These are phyloP conservation scores for Skeletonema tropicum DNA, from an alignment of 108 stramenopile species.

Conservation along the genomic window DNA sequence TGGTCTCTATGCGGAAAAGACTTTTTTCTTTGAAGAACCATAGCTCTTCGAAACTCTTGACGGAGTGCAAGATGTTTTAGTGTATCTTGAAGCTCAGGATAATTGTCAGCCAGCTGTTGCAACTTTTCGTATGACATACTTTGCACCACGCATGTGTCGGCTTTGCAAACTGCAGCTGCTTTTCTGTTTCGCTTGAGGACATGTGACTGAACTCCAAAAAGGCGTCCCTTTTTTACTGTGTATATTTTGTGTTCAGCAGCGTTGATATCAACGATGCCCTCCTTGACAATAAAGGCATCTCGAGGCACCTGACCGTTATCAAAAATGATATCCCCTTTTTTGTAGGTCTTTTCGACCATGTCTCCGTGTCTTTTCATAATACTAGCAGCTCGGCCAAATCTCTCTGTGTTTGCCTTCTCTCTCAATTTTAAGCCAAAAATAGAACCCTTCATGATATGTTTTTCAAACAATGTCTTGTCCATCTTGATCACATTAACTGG, in stretches of 20 bases:
- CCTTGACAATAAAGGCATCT: slow-evolving; percentile 61
- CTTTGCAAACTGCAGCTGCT: slow-evolving; percentile 56
- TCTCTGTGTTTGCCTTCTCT: slow-evolving; percentile 47
- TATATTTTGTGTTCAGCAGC: slow-evolving; percentile 48
- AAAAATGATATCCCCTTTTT: slow-evolving; percentile 42
- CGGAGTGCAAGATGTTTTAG: slow-evolving; percentile 67
- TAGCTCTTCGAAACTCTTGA: slow-evolving; percentile 83
- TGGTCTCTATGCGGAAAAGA: slow-evolving; percentile 69
- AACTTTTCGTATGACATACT: slow-evolving; percentile 60
- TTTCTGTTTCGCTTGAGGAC: slow-evolving; percentile 37
- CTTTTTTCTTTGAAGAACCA: slow-evolving; percentile 65
- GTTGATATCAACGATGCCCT: slow-evolving; percentile 56
- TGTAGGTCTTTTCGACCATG: slow-evolving; percentile 32
- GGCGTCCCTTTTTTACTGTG: slow-evolving; percentile 31
- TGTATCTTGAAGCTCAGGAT: slow-evolving; percentile 53
- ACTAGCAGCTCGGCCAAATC: slow-evolving; percentile 37
- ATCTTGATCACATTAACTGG: slow-evolving; percentile 10
- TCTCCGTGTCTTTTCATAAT: slow-evolving; percentile 29
- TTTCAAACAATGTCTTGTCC: slow-evolving; percentile 47
- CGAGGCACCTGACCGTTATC: slow-evolving; percentile 37
- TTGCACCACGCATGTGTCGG: slow-evolving; percentile 57
- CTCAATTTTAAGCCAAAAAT: slow-evolving; percentile 27
- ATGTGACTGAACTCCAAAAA: slow-evolving; percentile 45
- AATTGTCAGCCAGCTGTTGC: slow-evolving; percentile 53
- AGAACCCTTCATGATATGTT: slow-evolving; percentile 51